phyloP scores from a whole-genome alignment of 2,329 filamentous ascomycete species.

The Aulographum hederae region DNA sequence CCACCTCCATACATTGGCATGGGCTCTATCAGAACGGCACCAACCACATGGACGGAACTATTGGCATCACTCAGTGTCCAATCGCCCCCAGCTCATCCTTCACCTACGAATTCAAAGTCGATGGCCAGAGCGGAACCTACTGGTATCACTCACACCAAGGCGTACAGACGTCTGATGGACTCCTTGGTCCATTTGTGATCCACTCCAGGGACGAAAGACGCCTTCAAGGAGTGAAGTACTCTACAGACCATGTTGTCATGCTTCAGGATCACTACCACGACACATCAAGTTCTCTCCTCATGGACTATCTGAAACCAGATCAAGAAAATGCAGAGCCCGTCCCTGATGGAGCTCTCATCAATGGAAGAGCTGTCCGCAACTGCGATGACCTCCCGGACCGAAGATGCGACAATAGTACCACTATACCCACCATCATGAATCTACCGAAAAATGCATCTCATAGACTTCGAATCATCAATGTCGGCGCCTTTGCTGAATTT shows the following conservation, averaged over 20 bases:
- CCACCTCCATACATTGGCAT: slow-evolving; percentile 5
- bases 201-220: slow-evolving; percentile 23
- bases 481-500: slow-evolving; percentile 46
- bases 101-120: slow-evolving; percentile 17
- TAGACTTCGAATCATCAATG: slow-evolving; percentile 43
- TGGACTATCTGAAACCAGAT: slow-evolving; percentile 32
- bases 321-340: slow-evolving; percentile 38
- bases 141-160: slow-evolving; percentile 20
- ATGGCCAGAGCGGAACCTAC: slow-evolving; percentile 39
- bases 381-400: slow-evolving; percentile 18
- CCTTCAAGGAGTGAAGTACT: slow-evolving; percentile 22
- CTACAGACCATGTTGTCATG: slow-evolving; percentile 41
- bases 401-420: slow-evolving; percentile 16
- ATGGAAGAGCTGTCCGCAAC: slow-evolving; percentile 19
- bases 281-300: slow-evolving; percentile 25
- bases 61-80: slow-evolving; percentile 2
- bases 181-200: slow-evolving; percentile 1
- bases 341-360: slow-evolving; percentile 24
- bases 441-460: slow-evolving; percentile 27
- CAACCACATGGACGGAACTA: slow-evolving; percentile 3
- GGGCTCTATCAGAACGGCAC: slow-evolving; percentile 3
- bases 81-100: slow-evolving; percentile 3
- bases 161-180: neutral
- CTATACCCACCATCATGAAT: slow-evolving; percentile 13
- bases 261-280: slow-evolving; percentile 54